A percentile compares a stretch with the other conserved stretches of the same genome.
These are phyloP conservation scores for Diaporthe sp. DNA, from an alignment of 2,329 filamentous ascomycete species.

Conservation along the genomic window DNA sequence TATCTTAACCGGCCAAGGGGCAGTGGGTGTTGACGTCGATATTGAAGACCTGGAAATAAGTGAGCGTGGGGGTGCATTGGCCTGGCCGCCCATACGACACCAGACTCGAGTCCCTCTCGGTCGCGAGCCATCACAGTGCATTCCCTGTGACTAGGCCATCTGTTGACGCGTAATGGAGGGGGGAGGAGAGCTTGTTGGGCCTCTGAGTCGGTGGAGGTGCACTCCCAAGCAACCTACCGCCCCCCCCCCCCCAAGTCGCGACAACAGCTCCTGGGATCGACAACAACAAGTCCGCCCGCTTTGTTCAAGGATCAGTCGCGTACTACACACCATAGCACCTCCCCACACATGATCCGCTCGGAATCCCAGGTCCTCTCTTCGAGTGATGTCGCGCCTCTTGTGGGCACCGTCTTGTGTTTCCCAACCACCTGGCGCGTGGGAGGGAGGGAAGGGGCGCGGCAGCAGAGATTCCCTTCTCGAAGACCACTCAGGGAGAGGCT, in stretches of 20 bases:
- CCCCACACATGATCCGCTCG: conserved; percentile 34
- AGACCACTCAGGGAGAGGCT: conserved; percentile 5
- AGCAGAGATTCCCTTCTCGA: not conserved
- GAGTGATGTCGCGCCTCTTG: not conserved
- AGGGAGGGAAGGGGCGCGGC: not conserved
- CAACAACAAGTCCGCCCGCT: conserved; percentile 20
- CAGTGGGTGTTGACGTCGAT: not conserved
- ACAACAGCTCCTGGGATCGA: conserved; percentile 27
- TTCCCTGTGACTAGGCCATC: not conserved
- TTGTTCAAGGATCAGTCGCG: conserved; percentile 25
- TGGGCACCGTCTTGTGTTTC: conserved; percentile 16
- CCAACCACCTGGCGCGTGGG: not conserved
- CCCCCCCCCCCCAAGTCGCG: not conserved
- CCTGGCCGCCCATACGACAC: conserved; percentile 6
- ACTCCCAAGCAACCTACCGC: not conserved
- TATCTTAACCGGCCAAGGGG: not conserved
- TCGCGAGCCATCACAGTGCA: conserved; percentile 14
- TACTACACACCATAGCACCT: conserved; percentile 33
- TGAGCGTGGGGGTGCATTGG: conserved; percentile 12
- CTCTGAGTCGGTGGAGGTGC: not conserved
- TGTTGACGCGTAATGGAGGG: conserved; percentile 24
- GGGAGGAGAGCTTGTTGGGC: not conserved
- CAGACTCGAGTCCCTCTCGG: not conserved
- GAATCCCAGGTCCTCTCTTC: conserved; percentile 1
- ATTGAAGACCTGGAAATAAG: not conserved